Evolutionary conservation across 805 yeast genomes (phyloP), one percentile per base, ranked within the genome.

Genomic region (Ascoidea tarda): DNA sequence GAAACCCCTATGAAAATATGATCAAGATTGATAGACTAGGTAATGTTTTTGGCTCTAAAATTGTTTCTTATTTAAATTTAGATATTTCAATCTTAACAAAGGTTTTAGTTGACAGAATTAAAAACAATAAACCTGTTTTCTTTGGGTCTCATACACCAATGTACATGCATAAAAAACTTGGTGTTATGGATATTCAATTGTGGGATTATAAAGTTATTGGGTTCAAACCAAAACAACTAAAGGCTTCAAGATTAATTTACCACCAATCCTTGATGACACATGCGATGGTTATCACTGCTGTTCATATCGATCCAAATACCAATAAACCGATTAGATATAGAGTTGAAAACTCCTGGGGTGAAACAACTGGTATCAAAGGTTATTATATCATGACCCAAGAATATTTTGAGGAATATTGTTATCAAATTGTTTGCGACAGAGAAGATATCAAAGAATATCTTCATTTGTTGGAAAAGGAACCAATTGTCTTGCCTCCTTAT

Each of bases 61-160:
- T 77, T 45, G 87, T 87, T 42, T 72, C 76, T 49, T 87, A 87
- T 63, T 74, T 87, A 60, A 87, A 87, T 65, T 71, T 79, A 52
- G 81, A 80, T 47, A 75, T 82, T 54, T 75, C 75, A 16, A 69
- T 69, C 6, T 69, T 87, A 53, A 78, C 87, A 48, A 61, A 72
- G 38, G 72, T 81, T 50, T 85, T 87, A 33, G 78, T 86, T 46
- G 74, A 77, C 60, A 78, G 87, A 68, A 75, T 87, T 62, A 76
- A 82, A 68, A 73, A 71, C 55, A 81, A 85, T 67, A 84, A 84
- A 69, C 84, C 95, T 0, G 87, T 88, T 5, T 88, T 87, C 71
- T 88, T 87, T 62, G 96, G 96, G 10, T 82, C 90, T 16, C 95
- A 87, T 65, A 87, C 90, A n/a, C 93, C 91, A 31, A 82, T 84